Conservation (phyloP, 371 early-diverging fungal species). For the Zopfochytrium polystomum region DNA sequence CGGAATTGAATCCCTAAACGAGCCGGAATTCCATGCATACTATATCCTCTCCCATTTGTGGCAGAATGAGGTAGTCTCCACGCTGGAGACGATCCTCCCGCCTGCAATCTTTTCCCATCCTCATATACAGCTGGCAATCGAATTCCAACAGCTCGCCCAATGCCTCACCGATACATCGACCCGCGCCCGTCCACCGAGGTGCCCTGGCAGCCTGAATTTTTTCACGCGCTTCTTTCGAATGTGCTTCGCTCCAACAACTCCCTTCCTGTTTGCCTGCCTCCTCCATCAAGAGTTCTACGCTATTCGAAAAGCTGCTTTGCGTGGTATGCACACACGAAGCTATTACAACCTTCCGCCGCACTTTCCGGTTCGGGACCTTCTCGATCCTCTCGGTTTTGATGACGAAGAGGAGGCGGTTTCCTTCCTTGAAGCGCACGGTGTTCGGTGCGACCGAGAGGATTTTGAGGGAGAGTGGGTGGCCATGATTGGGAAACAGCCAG, state of each 20-base stretch:
- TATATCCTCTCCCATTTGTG: constrained; percentile 69
- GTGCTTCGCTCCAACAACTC: constrained; percentile 53
- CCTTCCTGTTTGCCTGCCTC: constrained; percentile 74
- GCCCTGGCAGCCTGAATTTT: constrained; percentile 62
- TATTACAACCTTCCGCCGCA: constrained; percentile 46
- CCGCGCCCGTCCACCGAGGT: constrained; percentile 46
- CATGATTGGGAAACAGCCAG: constrained; percentile 22
- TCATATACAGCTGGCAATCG: constrained; percentile 61
- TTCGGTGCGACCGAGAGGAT: constrained; percentile 13
- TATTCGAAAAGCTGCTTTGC: constrained; percentile 70
- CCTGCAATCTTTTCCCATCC: constrained; percentile 45
- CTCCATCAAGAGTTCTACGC: constrained; percentile 68
- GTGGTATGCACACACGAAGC: constrained; percentile 67
- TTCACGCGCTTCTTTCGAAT: constrained; percentile 67
- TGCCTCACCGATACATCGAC: constrained; percentile 38
- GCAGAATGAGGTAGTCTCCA: constrained; percentile 59
- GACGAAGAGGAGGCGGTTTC: constrained; percentile 48
- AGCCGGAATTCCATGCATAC: constrained; percentile 87
- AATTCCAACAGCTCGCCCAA: constrained; percentile 60
- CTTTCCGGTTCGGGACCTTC: constrained; percentile 46
- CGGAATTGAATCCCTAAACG: constrained; percentile 62
- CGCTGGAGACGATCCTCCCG: constrained; percentile 55
- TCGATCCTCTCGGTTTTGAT: constrained; percentile 56
- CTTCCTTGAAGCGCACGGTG: constrained; percentile 31
- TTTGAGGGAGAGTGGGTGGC: constrained; percentile 27